Conservation (phyloP, 345 rosid species). For the Sonneratia alba region DNA sequence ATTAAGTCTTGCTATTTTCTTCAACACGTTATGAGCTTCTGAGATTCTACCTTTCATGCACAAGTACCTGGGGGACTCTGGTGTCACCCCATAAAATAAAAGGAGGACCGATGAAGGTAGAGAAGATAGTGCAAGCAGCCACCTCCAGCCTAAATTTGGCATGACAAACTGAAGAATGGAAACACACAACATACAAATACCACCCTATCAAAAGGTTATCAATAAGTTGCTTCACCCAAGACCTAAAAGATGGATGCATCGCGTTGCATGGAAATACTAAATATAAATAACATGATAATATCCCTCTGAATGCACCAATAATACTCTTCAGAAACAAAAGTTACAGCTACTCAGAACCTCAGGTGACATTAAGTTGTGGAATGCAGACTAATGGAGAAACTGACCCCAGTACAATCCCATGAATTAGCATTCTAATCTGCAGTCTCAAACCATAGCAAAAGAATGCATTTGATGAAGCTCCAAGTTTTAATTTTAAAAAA, state of each 20-base stretch:
- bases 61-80: slow-evolving; percentile 84
- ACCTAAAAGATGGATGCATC: not conserved
- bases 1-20: slow-evolving; percentile 51
- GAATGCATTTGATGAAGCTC: not conserved
- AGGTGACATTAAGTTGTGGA: too few species aligned
- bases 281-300: too few species aligned
- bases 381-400: not conserved
- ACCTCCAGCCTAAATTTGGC: slow-evolving; percentile 88
- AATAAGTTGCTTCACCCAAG: not conserved
- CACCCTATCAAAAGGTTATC: not conserved
- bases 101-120: slow-evolving; percentile 71
- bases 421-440: not conserved
- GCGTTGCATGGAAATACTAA: not conserved
- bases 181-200: not conserved
- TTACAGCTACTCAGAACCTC: too few species aligned
- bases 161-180: slow-evolving; percentile 54
- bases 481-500: not conserved
- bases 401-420: not conserved
- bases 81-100: slow-evolving; percentile 52
- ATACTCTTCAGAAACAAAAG: not conserved
- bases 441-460: not conserved
- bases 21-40: slow-evolving; percentile 56
- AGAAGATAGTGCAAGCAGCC: slow-evolving; percentile 77
- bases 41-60: slow-evolving; percentile 56
- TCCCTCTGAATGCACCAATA: not conserved